Conservation (phyloP, 2,329 filamentous ascomycete species). For the Cladorrhinum sp. region DNA sequence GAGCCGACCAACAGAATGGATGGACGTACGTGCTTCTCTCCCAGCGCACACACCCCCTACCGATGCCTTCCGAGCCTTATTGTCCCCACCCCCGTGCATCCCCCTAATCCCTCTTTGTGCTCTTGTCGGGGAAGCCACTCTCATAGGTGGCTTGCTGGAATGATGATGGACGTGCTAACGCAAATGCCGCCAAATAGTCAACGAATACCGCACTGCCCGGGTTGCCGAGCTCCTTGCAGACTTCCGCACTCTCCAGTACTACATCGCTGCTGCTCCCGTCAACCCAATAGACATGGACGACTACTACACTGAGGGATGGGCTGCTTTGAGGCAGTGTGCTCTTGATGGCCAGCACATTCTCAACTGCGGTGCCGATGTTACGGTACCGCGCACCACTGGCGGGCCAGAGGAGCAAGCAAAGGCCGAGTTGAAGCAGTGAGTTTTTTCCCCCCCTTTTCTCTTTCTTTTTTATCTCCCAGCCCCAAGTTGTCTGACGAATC, state of each 20-base stretch:
- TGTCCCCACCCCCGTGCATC: neutral
- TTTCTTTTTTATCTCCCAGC: neutral
- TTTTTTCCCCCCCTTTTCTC: slow-evolving; percentile 23
- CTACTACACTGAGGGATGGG: slow-evolving; percentile 63
- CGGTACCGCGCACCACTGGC: slow-evolving; percentile 51
- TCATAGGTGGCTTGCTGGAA: slow-evolving; percentile 5
- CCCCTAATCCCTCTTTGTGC: slow-evolving; percentile 12
- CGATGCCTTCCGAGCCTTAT: slow-evolving; percentile 5
- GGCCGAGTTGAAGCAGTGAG: slow-evolving; percentile 61
- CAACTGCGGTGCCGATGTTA: slow-evolving; percentile 61
- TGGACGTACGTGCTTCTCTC: slow-evolving; percentile 26
- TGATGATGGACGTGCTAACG: neutral
- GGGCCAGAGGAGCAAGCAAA: slow-evolving; percentile 59
- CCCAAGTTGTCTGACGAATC: neutral
- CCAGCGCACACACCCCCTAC: slow-evolving; percentile 12
- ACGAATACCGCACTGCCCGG: slow-evolving; percentile 56
- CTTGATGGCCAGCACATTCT: slow-evolving; percentile 63
- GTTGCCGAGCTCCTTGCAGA: slow-evolving; percentile 62
- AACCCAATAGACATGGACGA: slow-evolving; percentile 56
- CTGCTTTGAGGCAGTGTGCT: slow-evolving; percentile 58
- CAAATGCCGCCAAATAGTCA: slow-evolving; percentile 44
- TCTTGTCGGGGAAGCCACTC: neutral
- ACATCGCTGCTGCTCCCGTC: slow-evolving; percentile 56
- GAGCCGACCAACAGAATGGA: slow-evolving; percentile 23
- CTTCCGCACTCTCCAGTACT: slow-evolving; percentile 60